Evolutionary conservation across 495 filamentous ascomycete genomes (phyloP).

Genomic region (Neurospora cerealis): DNA sequence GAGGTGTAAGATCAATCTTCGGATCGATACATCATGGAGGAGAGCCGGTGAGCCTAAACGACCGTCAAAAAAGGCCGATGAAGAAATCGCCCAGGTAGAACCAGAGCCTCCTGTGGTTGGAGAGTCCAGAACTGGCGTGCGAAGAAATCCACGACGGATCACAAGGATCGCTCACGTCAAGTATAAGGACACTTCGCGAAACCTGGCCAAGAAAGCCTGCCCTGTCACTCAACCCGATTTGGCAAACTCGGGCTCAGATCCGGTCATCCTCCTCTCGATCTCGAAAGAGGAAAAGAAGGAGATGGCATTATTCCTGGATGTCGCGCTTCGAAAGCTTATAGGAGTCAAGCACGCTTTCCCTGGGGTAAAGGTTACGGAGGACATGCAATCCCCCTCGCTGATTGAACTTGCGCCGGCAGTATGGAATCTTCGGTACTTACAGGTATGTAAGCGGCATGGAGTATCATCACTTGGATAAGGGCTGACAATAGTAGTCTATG

Average conservation of each 20-base stretch:
- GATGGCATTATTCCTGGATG: slow-evolving; percentile 21
- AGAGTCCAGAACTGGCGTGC: not conserved
- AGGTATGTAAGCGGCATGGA: slow-evolving; percentile 13
- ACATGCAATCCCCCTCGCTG: slow-evolving; percentile 16
- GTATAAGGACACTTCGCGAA: not conserved
- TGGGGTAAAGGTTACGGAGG: slow-evolving; percentile 15
- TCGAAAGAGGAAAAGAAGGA: slow-evolving; percentile 6
- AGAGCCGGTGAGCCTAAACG: not conserved
- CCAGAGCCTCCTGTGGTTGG: not conserved
- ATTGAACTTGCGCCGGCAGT: slow-evolving; percentile 34
- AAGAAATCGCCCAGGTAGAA: not conserved
- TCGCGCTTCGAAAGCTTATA: slow-evolving; percentile 23
- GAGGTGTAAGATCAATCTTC: slow-evolving; percentile 12
- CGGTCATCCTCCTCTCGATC: not conserved
- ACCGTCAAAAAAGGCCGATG: not conserved
- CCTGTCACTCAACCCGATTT: not conserved
- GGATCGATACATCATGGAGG: not conserved
- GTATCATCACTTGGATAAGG: not conserved
- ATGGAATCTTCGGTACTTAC: slow-evolving; percentile 34
- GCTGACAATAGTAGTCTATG: slow-evolving; percentile 11
- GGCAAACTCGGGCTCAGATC: not conserved
- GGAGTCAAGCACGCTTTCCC: slow-evolving; percentile 17
- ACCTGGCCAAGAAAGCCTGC: not conserved
- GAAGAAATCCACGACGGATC: not conserved
- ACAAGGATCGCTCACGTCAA: not conserved